Base-by-base conservation (phyloP, 1,284 basidiomycete genomes). In the Agroathelia rolfsii region DNA sequence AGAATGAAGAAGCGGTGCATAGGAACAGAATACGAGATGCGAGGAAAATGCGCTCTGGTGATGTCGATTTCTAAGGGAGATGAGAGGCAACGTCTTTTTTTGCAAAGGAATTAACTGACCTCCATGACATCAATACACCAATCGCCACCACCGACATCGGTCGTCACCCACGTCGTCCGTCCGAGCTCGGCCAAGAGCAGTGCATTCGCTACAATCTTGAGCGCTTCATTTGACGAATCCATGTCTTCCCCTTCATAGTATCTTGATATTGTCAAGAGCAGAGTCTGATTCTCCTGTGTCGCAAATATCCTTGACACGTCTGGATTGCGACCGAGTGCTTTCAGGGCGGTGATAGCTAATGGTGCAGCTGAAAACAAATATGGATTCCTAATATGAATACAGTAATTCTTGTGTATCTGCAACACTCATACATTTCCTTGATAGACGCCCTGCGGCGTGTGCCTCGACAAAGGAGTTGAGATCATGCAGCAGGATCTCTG, bases 11-110 rank as follows among this genome's bases (percentile, higher is more conserved):
- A 8, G 68, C 72, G 1, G 82, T 82, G 30, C 64, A 64, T 21
- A 87, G 64, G 49, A 86, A 87, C 5, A 88, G 64, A 24, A 85
- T 77, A 14, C 84, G 74, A 5, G 78, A 76, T 5, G 76, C 61
- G 22, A n/a, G n/a, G n/a, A n/a, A n/a, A n/a, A n/a, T n/a, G n/a
- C n/a, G 66, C 41, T 83, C 77, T 7, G 72, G 68, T 15, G 47
- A 51, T 1, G 59, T 59, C 3, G 77, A 62, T 68, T 73, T 80
- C 81, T 86, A 46, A 14, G 33, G 23, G 26, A 27, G n/a, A 24
- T 41, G 27, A 35, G 40, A 21, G 25, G 31, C 14, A 15, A n/a
- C 28, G 14, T 18, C 40, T 22, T 21, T n/a, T 21, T 21, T 27
- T 24, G 8, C 12, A 32, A 14, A 18, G 31, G 29, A 6, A 26